These are phyloP conservation scores for Neostapfia colusana DNA, from an alignment of 176 grass and related monocot species.

Conservation along the genomic window DNA sequence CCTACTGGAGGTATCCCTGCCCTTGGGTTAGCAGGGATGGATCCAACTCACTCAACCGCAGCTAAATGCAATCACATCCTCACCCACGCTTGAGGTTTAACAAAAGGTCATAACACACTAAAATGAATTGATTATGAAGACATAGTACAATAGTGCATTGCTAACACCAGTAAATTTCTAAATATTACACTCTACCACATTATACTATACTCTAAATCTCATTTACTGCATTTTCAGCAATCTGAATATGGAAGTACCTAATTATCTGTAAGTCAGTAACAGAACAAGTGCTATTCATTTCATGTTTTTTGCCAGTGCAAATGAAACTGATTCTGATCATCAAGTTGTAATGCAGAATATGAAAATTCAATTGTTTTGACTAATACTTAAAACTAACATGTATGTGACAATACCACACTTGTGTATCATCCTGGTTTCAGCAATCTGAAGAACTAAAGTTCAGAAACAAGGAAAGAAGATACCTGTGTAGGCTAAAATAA, in stretches of 20 bases:
- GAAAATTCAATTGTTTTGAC: background rate
- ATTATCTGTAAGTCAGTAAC: background rate
- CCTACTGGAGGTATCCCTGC: background rate
- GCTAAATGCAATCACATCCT: background rate
- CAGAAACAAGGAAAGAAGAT: background rate
- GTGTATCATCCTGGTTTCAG: background rate
- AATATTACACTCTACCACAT: too few relatives aligned
- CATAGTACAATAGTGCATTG: background rate
- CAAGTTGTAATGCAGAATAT: background rate
- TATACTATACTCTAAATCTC: background rate
- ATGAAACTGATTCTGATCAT: slow-evolving; percentile 7
- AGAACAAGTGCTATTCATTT: background rate
- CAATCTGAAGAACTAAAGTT: background rate
- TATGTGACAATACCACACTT: background rate
- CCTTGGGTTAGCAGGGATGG: background rate
- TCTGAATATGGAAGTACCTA: background rate
- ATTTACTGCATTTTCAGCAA: background rate
- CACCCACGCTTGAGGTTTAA: background rate
- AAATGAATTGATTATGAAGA: background rate
- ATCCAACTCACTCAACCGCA: background rate
- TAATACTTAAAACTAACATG: background rate
- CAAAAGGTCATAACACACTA: too few relatives aligned
- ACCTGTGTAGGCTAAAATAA: background rate
- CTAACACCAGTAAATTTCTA: background rate
- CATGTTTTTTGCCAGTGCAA: background rate